Conservation (phyloP, 1,284 basidiomycete genomes). For the Tylopilus sp. region DNA sequence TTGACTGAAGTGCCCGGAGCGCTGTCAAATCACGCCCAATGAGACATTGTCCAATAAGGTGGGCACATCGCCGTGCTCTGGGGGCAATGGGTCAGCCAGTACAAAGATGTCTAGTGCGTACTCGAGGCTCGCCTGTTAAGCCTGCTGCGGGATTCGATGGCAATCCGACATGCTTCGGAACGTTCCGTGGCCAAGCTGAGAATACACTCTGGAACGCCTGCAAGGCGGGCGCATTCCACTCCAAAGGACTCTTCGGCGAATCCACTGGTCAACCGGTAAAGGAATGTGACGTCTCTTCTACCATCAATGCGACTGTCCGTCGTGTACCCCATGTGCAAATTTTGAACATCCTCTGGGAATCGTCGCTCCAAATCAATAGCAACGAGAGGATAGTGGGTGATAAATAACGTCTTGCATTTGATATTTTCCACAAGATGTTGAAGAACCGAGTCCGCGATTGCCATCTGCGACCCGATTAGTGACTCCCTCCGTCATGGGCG, state of each 20-base stretch:
- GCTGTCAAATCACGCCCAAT: conserved; percentile 12
- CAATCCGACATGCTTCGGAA: conserved; percentile 53
- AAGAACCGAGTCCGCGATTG: conserved; percentile 76
- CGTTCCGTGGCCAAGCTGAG: conserved; percentile 56
- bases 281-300: conserved; percentile 75
- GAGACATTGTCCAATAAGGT: conserved; percentile 28
- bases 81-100: background rate
- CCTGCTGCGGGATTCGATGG: conserved; percentile 48
- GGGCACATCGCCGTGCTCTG: conserved; percentile 24
- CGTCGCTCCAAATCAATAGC: conserved; percentile 53
- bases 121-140: conserved; percentile 46
- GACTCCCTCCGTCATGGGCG: background rate
- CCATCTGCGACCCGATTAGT: conserved; percentile 55
- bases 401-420: conserved; percentile 84
- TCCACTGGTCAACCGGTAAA: conserved; percentile 73
- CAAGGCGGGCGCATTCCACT: conserved; percentile 86
- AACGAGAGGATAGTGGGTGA: conserved; percentile 87
- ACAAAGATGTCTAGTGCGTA: background rate
- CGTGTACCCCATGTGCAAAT: conserved; percentile 84
- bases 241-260: conserved; percentile 82
- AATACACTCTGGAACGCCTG: conserved; percentile 68
- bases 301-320: conserved; percentile 66
- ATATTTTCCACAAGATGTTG: conserved; percentile 64
- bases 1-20: conserved; percentile 22
- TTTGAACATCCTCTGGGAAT: conserved; percentile 59